Evolutionary conservation across 2,329 filamentous ascomycete species (phyloP), one percentile per base, ranked within the genome.

Genomic region (Nigrospora osmanthi): DNA sequence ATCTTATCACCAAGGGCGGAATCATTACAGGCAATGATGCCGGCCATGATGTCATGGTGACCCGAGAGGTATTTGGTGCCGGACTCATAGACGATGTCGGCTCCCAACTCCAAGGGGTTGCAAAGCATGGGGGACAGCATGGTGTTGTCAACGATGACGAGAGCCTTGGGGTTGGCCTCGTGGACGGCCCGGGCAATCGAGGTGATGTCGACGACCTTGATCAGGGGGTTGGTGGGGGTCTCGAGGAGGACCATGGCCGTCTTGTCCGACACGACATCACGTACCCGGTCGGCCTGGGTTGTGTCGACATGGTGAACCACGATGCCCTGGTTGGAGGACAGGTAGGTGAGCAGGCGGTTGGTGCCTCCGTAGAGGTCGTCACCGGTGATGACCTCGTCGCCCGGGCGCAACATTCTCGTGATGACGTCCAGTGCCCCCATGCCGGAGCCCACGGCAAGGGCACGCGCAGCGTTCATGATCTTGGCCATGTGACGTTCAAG

Each of bases 341-440:
- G 76, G 64, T 93, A 97, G 54, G 93, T 95, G 51, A 98, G 80
- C 47, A 98, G 77, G 46, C 93, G 82, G 72, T 98, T 89, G 51
- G 89, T 94, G 55, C 93, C 93, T 53, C 93, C 93, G 67, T 98
- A 98, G 46, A 98, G 73, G 65, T 98, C 93, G 62, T 97, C 90
- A 35, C 94, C 94, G 1, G 93, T 96, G 45, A 98, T 85, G 34
- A 98, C 94, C 68, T 98, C 91, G 62, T 98, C 93, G 48, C 93
- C 93, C 0, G 93, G 91, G 48, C 86, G 82, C 42, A 98, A 75
- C 13, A 97, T 73, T 44, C 93, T 84, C 14, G 89, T 94, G 54
- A 98, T 96, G 52, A 98, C 91, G 67, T 98, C 93, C 58, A 97
- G 73, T 19, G 93, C 93, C 43, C 89, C 93, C 93, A 98, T 98